A percentile compares a stretch with the other conserved stretches of the same genome.
phyloP scores from a whole-genome alignment of 176 grass and related monocot species.

The Oryza punctata region DNA sequence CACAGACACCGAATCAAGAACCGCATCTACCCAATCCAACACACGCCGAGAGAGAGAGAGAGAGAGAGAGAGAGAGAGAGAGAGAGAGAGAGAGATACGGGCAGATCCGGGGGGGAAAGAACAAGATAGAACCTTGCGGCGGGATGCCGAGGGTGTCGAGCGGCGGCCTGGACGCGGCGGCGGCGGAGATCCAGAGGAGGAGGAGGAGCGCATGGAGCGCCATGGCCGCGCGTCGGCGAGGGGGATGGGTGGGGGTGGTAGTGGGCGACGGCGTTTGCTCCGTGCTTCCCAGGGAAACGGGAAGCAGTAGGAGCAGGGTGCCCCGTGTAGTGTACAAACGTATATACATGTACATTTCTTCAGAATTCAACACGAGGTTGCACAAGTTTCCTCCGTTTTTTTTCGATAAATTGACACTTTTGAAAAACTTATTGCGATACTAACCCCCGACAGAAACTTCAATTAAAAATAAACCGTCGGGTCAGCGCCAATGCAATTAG shows the following conservation, averaged over 20 bases:
- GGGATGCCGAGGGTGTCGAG: slow-evolving; percentile 70
- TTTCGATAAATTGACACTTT: too few species aligned
- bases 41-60: neutral
- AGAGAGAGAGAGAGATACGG: neutral
- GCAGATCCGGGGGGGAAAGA: slow-evolving; percentile 29
- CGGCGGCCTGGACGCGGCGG: slow-evolving; percentile 37
- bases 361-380: too few species aligned
- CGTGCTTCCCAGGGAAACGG: neutral
- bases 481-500: too few species aligned
- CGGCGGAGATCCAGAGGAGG: slow-evolving; percentile 32
- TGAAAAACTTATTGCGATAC: too few species aligned
- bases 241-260: slow-evolving; percentile 8
- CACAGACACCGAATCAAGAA: slow-evolving; percentile 38
- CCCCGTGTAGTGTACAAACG: too few species aligned
- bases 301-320: neutral
- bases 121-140: slow-evolving; percentile 50
- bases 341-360: too few species aligned
- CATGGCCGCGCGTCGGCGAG: slow-evolving; percentile 36
- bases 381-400: too few species aligned
- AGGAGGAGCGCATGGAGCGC: slow-evolving; percentile 27
- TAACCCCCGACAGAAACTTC: too few species aligned
- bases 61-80: neutral
- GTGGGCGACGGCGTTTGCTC: slow-evolving; percentile 20
- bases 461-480: too few species aligned
- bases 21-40: slow-evolving; percentile 10